These are phyloP conservation scores for Aegilops speltoides DNA, from an alignment of 176 grass and related monocot genomes.

Conservation along the genomic window DNA sequence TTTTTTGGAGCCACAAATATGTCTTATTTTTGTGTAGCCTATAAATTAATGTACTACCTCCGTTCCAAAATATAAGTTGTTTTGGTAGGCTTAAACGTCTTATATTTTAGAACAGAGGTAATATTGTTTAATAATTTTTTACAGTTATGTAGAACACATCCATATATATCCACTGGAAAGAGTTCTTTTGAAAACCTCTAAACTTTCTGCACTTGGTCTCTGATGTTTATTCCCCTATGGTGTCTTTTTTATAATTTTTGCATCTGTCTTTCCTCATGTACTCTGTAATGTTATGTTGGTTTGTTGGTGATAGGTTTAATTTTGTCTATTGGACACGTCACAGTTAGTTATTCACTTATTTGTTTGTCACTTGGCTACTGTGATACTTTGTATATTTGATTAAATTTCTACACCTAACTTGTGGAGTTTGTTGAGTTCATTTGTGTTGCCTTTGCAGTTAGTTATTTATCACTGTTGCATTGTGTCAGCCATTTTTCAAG, in stretches of 20 bases:
- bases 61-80: too few species aligned
- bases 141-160: not conserved
- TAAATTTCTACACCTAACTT: not conserved
- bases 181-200: not conserved
- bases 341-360: not conserved
- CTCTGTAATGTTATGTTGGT: not conserved
- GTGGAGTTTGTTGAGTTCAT: not conserved
- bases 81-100: too few species aligned
- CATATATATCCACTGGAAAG: not conserved
- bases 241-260: not conserved
- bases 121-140: not conserved
- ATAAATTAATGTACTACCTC: not conserved
- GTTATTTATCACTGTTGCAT: not conserved
- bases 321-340: not conserved
- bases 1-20: not conserved
- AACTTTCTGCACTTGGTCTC: not conserved
- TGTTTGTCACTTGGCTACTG: not conserved
- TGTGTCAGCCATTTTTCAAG: not conserved
- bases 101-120: too few species aligned
- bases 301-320: not conserved
- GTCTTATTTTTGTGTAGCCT: not conserved
- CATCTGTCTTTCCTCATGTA: not conserved
- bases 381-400: not conserved
- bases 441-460: constrained; percentile 5
- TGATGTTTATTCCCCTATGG: not conserved